Evolutionary conservation across 352 stramenopile species (phyloP).

Genomic region (Hyaloperonospora arabidopsidis): DNA sequence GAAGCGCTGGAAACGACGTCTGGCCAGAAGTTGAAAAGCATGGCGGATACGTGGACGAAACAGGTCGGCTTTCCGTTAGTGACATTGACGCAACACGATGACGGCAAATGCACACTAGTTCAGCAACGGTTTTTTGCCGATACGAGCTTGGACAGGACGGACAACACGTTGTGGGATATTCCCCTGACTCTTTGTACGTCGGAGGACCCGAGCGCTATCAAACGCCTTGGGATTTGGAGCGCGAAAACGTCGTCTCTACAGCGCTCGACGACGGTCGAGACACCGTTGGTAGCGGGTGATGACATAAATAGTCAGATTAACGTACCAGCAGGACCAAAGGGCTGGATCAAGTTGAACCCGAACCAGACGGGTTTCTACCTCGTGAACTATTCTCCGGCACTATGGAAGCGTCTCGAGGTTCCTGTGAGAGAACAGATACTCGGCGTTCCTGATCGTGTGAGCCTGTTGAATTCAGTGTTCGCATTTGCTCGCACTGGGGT

Average conservation of each 20-base stretch:
- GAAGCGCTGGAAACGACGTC: constrained; percentile 86
- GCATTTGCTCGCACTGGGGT: constrained; percentile 76
- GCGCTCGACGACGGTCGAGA: constrained; percentile 1
- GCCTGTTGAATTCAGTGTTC: constrained; percentile 90
- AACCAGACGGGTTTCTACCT: constrained; percentile 93
- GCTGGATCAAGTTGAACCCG: constrained; percentile 95
- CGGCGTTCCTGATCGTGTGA: constrained; percentile 85
- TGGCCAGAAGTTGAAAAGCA: constrained; percentile 83
- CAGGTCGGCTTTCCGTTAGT: constrained; percentile 92
- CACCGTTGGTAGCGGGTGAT: background rate
- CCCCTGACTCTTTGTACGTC: constrained; percentile 67
- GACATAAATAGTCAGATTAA: constrained; percentile 23
- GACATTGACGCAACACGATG: constrained; percentile 37
- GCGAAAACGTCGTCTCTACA: constrained; percentile 1
- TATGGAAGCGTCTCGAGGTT: constrained; percentile 77
- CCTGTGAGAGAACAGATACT: constrained; percentile 52
- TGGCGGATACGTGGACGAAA: constrained; percentile 91
- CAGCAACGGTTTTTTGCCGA: constrained; percentile 93
- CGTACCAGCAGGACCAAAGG: constrained; percentile 18
- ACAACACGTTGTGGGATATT: constrained; percentile 62
- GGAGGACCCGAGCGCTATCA: constrained; percentile 35
- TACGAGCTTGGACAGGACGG: constrained; percentile 20
- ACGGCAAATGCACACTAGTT: constrained; percentile 41
- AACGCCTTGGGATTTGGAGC: constrained; percentile 56
- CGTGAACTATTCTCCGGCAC: constrained; percentile 86